Base-by-base conservation (phyloP, 768 basidiomycete species). In the Lactifluus hygrophoroides region DNA sequence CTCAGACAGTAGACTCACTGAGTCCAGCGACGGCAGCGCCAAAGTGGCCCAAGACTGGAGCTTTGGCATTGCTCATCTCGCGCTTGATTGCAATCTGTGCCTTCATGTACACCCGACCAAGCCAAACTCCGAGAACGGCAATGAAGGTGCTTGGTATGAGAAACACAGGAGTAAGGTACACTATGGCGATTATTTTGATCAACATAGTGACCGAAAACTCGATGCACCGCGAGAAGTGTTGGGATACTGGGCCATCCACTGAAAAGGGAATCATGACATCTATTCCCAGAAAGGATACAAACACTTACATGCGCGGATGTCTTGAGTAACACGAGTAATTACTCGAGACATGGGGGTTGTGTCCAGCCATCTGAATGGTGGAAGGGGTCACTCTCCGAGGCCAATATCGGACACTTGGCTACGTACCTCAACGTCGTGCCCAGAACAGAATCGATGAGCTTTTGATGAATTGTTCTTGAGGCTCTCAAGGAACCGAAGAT, bases 311-410 rank as follows among this genome's bases (percentile, higher is more conserved):
- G 70, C 66, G 48, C 71, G 72, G 21, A 86, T 84, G 66, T 88
- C 86, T 54, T 84, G 80, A 1, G 85, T 87, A 67, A 81, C 81
- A 50, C 85, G 76, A 28, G 83, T 73, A 42, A 86, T 80, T 51
- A 89, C 79, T 4, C 86, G 79, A n/a, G 78, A 77, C 0, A 74
- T 74, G 0, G 79, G 79, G 1, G 77, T 78, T 7, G 67, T 74
- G 59, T 81, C 80, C 9, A 81, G 70, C 75, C 77, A 80, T 58
- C 80, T 77, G 25, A 35, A 57, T 28, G 7, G 27, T 21, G 23
- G 1, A 42, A 11, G 37, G 25, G 10, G 13, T 45, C 19, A 47
- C 46, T 3, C 34, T 27, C 28, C 11, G 11, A 13, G 27, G 13
- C 14, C 5, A 8, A 19, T 25, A 21, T 8, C 11, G 9, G 30